phyloP scores from a whole-genome alignment of 2,329 filamentous ascomycete genomes.

The Colletotrichum truncatum region DNA sequence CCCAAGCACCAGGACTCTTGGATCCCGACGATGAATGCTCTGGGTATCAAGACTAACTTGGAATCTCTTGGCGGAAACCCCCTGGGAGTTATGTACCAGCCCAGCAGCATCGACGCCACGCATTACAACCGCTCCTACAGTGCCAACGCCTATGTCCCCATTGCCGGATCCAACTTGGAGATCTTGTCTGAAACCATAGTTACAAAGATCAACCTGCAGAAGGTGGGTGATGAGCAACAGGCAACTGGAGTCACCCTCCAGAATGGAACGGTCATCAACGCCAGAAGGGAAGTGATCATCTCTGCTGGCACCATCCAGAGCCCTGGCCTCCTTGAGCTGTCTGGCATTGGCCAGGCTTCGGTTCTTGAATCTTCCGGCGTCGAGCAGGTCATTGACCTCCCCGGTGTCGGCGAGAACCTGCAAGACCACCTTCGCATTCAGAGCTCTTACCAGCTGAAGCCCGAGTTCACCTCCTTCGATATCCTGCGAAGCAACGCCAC shows the following conservation, averaged over 20 bases:
- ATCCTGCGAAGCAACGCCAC: constrained; percentile 40
- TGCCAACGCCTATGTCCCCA: constrained; percentile 51
- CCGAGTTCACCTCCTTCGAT: constrained; percentile 42
- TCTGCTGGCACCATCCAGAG: constrained; percentile 60
- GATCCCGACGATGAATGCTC: constrained; percentile 53
- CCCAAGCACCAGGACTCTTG: constrained; percentile 52
- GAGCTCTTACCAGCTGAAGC: constrained; percentile 44
- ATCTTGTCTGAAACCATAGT: constrained; percentile 46
- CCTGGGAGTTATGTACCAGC: constrained; percentile 58
- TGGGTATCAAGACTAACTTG: constrained; percentile 51
- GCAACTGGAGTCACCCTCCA: constrained; percentile 36
- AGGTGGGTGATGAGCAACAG: constrained; percentile 15
- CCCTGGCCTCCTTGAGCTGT: constrained; percentile 65
- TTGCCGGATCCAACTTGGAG: constrained; percentile 52
- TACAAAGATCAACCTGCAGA: constrained; percentile 46
- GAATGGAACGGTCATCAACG: constrained; percentile 37
- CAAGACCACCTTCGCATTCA: constrained; percentile 46
- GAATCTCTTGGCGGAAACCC: constrained; percentile 59
- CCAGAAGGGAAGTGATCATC: constrained; percentile 44
- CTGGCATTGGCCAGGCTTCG: constrained; percentile 59
- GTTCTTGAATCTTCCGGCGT: constrained; percentile 59
- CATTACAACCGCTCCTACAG: constrained; percentile 59
- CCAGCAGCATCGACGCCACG: constrained; percentile 56
- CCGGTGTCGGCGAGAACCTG: constrained; percentile 59
- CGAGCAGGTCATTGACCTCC: constrained; percentile 58